These are phyloP conservation scores for Penicillium coffeae DNA, from an alignment of 495 filamentous ascomycete genomes.

Conservation along the genomic window DNA sequence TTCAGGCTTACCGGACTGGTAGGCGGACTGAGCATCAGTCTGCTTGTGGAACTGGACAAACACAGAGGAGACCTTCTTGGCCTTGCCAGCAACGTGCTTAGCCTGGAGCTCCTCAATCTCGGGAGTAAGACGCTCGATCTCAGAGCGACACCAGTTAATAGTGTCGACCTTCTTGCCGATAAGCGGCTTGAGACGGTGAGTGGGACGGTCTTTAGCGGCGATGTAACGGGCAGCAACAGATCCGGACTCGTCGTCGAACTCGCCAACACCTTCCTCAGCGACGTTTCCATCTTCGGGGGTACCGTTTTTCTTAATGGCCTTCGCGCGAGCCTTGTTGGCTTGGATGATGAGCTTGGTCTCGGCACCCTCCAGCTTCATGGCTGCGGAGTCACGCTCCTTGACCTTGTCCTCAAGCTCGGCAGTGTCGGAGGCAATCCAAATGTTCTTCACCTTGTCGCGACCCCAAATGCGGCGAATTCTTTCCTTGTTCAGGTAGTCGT, in stretches of 20 bases:
- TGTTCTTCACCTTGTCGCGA: slow-evolving; percentile 63
- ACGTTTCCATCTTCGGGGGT: slow-evolving; percentile 42
- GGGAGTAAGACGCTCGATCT: slow-evolving; percentile 78
- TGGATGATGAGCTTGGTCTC: slow-evolving; percentile 83
- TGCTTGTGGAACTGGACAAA: slow-evolving; percentile 88
- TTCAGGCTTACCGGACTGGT: slow-evolving; percentile 47
- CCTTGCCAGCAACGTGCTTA: slow-evolving; percentile 66
- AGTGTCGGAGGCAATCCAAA: slow-evolving; percentile 83
- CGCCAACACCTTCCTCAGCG: slow-evolving; percentile 40
- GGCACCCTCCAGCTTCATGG: slow-evolving; percentile 81
- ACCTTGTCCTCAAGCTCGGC: slow-evolving; percentile 81
- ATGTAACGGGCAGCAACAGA: slow-evolving; percentile 78
- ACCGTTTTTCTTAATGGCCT: slow-evolving; percentile 67
- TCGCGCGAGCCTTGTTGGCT: slow-evolving; percentile 74
- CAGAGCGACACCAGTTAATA: slow-evolving; percentile 80
- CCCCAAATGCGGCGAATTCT: slow-evolving; percentile 79
- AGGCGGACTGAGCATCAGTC: slow-evolving; percentile 79
- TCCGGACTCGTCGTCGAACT: slow-evolving; percentile 62
- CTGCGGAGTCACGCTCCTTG: slow-evolving; percentile 75
- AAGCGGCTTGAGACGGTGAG: slow-evolving; percentile 73
- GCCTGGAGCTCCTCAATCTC: slow-evolving; percentile 73
- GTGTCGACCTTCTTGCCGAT: slow-evolving; percentile 85
- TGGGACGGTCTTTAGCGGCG: slow-evolving; percentile 74
- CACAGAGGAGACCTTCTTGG: slow-evolving; percentile 51
- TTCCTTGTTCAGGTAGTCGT: slow-evolving; percentile 65